These are phyloP conservation scores for Pulveroboletus sp. DNA, from an alignment of 768 basidiomycete species.

Conservation along the genomic window DNA sequence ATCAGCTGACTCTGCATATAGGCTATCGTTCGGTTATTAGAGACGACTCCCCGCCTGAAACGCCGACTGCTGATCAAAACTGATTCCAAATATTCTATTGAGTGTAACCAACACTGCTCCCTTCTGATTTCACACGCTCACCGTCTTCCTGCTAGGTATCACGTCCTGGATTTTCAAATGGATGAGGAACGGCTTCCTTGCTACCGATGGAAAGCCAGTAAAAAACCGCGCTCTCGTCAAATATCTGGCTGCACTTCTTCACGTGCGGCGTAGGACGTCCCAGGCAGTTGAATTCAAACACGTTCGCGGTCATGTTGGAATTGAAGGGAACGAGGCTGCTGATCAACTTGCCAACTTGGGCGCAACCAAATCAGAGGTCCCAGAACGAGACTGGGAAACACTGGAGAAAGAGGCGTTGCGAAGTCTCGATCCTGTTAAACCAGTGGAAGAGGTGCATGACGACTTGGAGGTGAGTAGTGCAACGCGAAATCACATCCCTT, in stretches of 20 bases:
- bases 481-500: not conserved
- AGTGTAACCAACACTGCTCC: slow-evolving; percentile 45
- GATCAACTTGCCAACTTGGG: slow-evolving; percentile 70
- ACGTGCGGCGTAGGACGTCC: slow-evolving; percentile 45
- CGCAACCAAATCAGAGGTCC: slow-evolving; percentile 31
- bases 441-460: not conserved
- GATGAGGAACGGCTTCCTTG: slow-evolving; percentile 50
- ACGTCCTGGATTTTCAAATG: slow-evolving; percentile 66
- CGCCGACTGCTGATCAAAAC: slow-evolving; percentile 70
- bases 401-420: slow-evolving; percentile 16
- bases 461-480: slow-evolving; percentile 20
- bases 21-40: slow-evolving; percentile 83
- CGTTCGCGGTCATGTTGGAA: slow-evolving; percentile 77
- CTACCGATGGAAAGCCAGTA: slow-evolving; percentile 49
- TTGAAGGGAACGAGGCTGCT: slow-evolving; percentile 83
- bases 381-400: slow-evolving; percentile 59
- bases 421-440: slow-evolving; percentile 9
- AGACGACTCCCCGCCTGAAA: slow-evolving; percentile 56
- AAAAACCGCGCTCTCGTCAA: slow-evolving; percentile 71
- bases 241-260: slow-evolving; percentile 62
- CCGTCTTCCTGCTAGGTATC: slow-evolving; percentile 51
- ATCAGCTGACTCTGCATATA: slow-evolving; percentile 37
- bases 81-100: slow-evolving; percentile 81
- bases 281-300: slow-evolving; percentile 62
- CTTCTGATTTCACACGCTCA: slow-evolving; percentile 5